These are phyloP conservation scores for Colletotrichum nymphaeae DNA, from an alignment of 2,329 filamentous ascomycete species.

Conservation along the genomic window DNA sequence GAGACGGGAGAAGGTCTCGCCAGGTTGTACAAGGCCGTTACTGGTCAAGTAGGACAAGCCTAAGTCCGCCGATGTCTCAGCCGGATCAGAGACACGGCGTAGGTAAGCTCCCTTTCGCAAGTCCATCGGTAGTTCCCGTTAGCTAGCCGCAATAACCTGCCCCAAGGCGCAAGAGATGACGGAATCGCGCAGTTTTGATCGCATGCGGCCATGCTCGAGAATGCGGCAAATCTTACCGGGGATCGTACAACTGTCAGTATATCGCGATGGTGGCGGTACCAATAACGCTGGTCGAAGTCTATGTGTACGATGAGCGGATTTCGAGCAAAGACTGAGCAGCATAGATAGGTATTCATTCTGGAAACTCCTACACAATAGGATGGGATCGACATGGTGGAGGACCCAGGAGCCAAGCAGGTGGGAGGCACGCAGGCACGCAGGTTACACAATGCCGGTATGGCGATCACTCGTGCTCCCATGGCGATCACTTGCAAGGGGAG, in stretches of 20 bases:
- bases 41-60: background rate
- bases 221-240: background rate
- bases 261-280: too few relatives aligned
- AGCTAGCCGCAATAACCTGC: background rate
- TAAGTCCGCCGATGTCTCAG: background rate
- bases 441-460: background rate
- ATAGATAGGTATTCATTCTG: background rate
- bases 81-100: slow-evolving; percentile 1
- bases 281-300: background rate
- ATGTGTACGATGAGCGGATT: too few relatives aligned
- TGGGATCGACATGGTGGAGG: background rate
- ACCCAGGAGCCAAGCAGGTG: too few relatives aligned
- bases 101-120: background rate
- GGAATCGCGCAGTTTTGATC: background rate
- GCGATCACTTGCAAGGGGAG: background rate
- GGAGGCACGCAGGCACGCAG: too few relatives aligned
- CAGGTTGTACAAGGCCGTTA: slow-evolving; percentile 7
- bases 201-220: slow-evolving; percentile 23
- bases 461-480: background rate
- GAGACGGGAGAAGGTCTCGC: slow-evolving; percentile 7
- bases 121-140: slow-evolving; percentile 1
- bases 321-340: background rate
- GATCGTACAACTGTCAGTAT: too few relatives aligned
- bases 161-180: slow-evolving; percentile 12
- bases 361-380: background rate